Evolutionary conservation across 2,329 filamentous ascomycete species (phyloP).

Genomic region (Verticillium isaacii): DNA sequence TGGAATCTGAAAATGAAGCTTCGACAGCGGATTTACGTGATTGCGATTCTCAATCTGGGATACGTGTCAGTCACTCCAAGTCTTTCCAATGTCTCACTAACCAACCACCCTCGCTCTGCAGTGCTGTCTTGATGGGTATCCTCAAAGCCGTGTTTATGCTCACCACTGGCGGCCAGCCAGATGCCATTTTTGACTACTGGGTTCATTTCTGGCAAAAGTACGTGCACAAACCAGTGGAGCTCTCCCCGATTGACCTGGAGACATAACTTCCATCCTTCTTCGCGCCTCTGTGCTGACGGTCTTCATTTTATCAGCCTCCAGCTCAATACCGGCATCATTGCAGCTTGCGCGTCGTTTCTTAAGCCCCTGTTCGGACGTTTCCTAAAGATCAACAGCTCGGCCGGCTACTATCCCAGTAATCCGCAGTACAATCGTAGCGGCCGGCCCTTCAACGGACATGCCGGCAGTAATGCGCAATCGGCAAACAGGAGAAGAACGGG

Average conservation of each 20-base stretch:
- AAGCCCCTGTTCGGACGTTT: conserved; percentile 27
- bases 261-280: neutral
- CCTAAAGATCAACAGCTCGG: conserved; percentile 18
- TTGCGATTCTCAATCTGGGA: conserved; percentile 23
- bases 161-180: conserved; percentile 19
- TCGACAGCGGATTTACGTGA: conserved; percentile 19
- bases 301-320: conserved; percentile 27
- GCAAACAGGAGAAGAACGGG: neutral
- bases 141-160: conserved; percentile 23
- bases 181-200: conserved; percentile 19
- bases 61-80: conserved; percentile 18
- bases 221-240: conserved; percentile 1
- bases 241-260: neutral
- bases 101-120: conserved; percentile 1
- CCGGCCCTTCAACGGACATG: neutral
- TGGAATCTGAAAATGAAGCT: conserved; percentile 21
- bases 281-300: neutral
- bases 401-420: conserved; percentile 4
- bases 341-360: conserved; percentile 32
- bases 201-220: conserved; percentile 19
- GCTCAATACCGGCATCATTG: conserved; percentile 33
- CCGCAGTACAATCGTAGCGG: conserved; percentile 4
- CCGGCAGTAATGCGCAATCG: neutral
- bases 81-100: neutral
- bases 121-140: conserved; percentile 22